Base-by-base conservation (phyloP, 202 grass and related monocot species). In the Cymbopogon flexuosus region DNA sequence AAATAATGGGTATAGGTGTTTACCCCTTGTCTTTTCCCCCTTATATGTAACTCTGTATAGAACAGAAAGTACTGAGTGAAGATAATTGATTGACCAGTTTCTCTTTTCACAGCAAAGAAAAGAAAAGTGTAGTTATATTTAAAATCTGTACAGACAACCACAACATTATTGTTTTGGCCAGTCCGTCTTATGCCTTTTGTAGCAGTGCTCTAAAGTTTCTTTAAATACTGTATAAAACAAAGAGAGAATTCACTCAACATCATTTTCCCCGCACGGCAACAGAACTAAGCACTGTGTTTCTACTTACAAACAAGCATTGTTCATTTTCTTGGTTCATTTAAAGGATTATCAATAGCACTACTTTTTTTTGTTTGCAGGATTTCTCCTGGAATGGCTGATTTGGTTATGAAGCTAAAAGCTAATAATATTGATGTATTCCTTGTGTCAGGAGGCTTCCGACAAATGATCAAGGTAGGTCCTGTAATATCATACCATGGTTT, bases 381-480 rank as follows among this genome's bases (percentile, higher is more conserved):
- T 90, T 97, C 93, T 80, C 91, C 91, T 40, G 87, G 89, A 73
- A 90, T 97, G 67, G 40, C 76, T 83, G 87, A 86, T 79, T 84
- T 97, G 76, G 86, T 93, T 68, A 84, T 71, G 13, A 93, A 87
- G 72, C 43, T 97, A 61, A 91, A 88, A 84, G 89, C 24, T 84
- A 93, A 88, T 64, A 77, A 86, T 21, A 88, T 70, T 81, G 83
- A 91, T 74, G 94, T 97, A 15, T 97, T 91, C 80, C 84, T 97
- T 77, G 73, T 97, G 60, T 97, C 94, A 67, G 91, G 94, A 78
- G 94, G 94, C 59, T 93, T 93, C 75, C 72, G 89, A 36, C 93
- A 97, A 86, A 93, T 97, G 93, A 93, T 97, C 62, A 76, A 93
- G 77, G 93, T 45, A 45, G 42, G 42, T 45, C 42, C 42, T 45